Evolutionary conservation across 495 filamentous ascomycete species (phyloP), one percentile per base, ranked within the genome.

Genomic region (Rhypophila decipiens): DNA sequence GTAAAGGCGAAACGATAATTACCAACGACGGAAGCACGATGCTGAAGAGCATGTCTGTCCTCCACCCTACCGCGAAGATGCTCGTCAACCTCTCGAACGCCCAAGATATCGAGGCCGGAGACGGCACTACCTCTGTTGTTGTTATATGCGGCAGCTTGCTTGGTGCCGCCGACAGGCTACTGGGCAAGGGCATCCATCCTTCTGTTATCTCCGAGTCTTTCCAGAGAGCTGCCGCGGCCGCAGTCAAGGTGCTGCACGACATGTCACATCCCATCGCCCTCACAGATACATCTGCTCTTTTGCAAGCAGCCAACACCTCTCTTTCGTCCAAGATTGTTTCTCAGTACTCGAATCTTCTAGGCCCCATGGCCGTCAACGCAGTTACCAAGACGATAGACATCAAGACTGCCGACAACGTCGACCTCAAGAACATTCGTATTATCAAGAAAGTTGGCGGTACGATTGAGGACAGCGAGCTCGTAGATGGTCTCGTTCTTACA

Each of bases 21-120:
- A 96, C 91, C 56, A 98, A 98, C 73, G 93, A 98, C 70, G 93
- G 93, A 66, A 95, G 93, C 72, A 98, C 93, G 31, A 97, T 97
- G 88, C 71, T 98, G 61, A 93, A 85, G 69, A 87, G 90, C 75
- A 97, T 98, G 93, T 86, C 87, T 55, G 94, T 98, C 42, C 87
- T 97, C 88, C 93, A 98, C 66, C 93, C 93, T 31, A 90, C 93
- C 46, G 93, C 93, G 35, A 93, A 94, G 74, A 98, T 98, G 93
- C 82, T 98, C 44, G 93, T 98, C 55, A 90, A 98, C 63, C 79
- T 98, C 42, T 91, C 89, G 57, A 87, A 91, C 52, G 93, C 93
- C 53, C 93, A 98, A 67, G 93, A 98, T 76, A 87, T 98, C 50
- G 93, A 98, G 67, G 93, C 93, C 50, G 93, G 93, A 68, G 93